phyloP scores from a whole-genome alignment of 2,329 filamentous ascomycete species.

The Aspergillus oerlinghausenensis region DNA sequence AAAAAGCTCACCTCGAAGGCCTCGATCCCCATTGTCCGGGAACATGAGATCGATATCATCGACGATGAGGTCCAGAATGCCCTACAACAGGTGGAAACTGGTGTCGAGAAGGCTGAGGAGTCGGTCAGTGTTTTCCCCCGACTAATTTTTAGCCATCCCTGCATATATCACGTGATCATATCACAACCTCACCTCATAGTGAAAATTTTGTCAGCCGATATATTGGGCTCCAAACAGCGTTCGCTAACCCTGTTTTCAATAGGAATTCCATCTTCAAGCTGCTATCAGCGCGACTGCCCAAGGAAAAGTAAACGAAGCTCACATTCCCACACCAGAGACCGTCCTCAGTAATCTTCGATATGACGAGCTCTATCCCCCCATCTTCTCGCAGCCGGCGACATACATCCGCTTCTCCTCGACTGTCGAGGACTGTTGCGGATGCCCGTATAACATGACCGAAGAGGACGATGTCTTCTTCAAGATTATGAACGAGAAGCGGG shows the following conservation, averaged over 20 bases:
- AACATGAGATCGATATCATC: conserved; percentile 84
- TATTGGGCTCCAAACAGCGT: conserved; percentile 11
- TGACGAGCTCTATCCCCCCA: conserved; percentile 77
- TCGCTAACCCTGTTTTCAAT: conserved; percentile 20
- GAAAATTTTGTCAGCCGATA: conserved; percentile 27
- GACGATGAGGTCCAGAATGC: conserved; percentile 81
- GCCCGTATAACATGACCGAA: conserved; percentile 88
- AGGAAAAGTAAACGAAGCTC: conserved; percentile 58
- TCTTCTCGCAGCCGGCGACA: conserved; percentile 78
- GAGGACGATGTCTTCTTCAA: conserved; percentile 85
- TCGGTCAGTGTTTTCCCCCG: conserved; percentile 65
- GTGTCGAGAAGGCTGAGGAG: conserved; percentile 95
- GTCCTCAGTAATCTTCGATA: conserved; percentile 67
- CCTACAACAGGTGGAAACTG: conserved; percentile 82
- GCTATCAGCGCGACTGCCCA: conserved; percentile 64
- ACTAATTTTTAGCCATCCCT: conserved; percentile 31
- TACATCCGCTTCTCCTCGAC: conserved; percentile 98
- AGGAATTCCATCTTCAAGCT: conserved; percentile 95
- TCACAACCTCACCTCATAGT: conserved; percentile 24
- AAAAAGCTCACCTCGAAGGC: conserved; percentile 87
- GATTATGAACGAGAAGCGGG: conserved; percentile 73
- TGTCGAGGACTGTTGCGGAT: conserved; percentile 89
- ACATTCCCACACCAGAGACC: conserved; percentile 65
- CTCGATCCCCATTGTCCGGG: conserved; percentile 77
- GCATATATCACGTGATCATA: conserved; percentile 36